These are phyloP conservation scores for Myriosclerotinia scirpicola DNA, from an alignment of 2,329 filamentous ascomycete species.

Conservation along the genomic window DNA sequence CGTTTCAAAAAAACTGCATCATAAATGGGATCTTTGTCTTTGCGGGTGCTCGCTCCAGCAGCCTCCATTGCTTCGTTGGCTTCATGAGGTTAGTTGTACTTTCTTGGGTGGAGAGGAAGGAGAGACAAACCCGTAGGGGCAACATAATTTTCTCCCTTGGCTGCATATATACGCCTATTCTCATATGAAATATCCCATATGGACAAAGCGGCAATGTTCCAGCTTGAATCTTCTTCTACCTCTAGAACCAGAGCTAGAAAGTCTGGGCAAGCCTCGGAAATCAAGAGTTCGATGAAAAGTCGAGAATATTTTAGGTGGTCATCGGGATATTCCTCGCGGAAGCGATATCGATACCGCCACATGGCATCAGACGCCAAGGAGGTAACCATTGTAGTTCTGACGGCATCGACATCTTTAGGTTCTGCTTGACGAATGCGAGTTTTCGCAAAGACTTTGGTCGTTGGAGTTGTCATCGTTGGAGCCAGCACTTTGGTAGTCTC, in stretches of 20 bases:
- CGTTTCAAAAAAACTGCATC: background rate
- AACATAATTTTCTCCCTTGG: background rate
- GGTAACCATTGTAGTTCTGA: background rate
- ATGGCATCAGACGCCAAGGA: background rate
- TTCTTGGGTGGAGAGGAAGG: background rate
- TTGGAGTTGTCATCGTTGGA: background rate
- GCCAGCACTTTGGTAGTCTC: background rate
- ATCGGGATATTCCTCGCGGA: slow-evolving; percentile 9
- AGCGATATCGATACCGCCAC: slow-evolving; percentile 2
- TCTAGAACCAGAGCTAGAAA: slow-evolving; percentile 2
- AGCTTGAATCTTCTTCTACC: background rate
- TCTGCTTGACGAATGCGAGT: slow-evolving; percentile 14
- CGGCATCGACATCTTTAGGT: background rate
- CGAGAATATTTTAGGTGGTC: slow-evolving; percentile 3
- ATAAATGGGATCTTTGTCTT: background rate
- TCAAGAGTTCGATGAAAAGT: background rate
- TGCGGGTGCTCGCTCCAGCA: background rate
- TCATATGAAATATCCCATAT: slow-evolving; percentile 11
- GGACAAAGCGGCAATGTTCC: slow-evolving; percentile 1
- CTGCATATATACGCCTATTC: slow-evolving; percentile 4
- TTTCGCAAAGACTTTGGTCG: background rate
- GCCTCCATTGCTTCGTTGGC: background rate
- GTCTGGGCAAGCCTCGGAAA: background rate
- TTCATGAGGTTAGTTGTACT: background rate
- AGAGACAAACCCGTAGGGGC: background rate